Base-by-base conservation (phyloP, 768 basidiomycete species). In the Leucocoprinus birnbaumii region DNA sequence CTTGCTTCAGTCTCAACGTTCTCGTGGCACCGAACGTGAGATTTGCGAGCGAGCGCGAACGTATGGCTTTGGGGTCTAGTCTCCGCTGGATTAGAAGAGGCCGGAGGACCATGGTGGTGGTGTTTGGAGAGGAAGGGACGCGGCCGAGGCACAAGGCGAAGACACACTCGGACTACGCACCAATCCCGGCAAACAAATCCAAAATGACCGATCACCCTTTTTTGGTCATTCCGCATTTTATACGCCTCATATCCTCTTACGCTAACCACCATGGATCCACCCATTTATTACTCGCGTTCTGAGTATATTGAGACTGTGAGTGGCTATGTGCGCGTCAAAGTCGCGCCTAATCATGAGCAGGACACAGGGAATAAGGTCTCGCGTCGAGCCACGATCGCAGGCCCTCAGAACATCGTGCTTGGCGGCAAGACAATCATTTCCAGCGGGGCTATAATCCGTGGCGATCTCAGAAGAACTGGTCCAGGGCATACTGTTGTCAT, bases 351-450 rank as follows among this genome's bases (percentile, higher is more conserved):
- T 22, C 53, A 44, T 48, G 26, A 43, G 47, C 68, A 94, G 92
- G 94, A 95, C 67, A 95, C 93, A 58, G 93, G 92, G 43, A 96
- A 98, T 77, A 96, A 96, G 70, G 95, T 98, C 42, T 95, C 92
- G 38, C 83, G 93, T 55, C 84, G 90, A 58, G 93, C 94, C 16
- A 88, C 86, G 24, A 97, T 98, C 64, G 85, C 88, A 53, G 96
- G 96, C 1, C 90, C 94, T 10, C 89, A 94, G 69, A 98, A 97
- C 68, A 99, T 98, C 68, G 93, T 98, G 58, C 85, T 99, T 13
- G 94, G 93, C 38, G 97, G 96, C 44, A 97, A 98, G 74, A 94
- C 94, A 2, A 93, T 98, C 68, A 95, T 99, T 56, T 89, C 94
- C 1, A 87, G 83, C 56, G 83, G 85, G 18, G 91, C 91, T 8